phyloP scores from a whole-genome alignment of 495 filamentous ascomycete genomes.

The Patellaria atrata region DNA sequence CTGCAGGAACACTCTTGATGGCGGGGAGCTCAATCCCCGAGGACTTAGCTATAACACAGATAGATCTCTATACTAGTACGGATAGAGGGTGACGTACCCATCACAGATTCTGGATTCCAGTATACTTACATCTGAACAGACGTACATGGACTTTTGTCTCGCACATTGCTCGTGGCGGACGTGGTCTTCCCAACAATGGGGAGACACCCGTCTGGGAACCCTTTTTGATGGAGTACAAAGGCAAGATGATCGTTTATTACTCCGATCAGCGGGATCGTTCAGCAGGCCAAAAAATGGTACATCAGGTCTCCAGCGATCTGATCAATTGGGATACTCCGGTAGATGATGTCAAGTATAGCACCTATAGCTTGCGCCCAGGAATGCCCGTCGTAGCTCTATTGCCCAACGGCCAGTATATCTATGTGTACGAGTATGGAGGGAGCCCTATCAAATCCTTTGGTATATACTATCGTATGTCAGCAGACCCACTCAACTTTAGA shows the following conservation, averaged over 20 bases:
- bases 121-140: conserved; percentile 2
- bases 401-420: conserved; percentile 46
- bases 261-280: conserved; percentile 51
- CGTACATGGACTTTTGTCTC: conserved; percentile 51
- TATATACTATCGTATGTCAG: conserved; percentile 41
- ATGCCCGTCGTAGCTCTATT: conserved; percentile 49
- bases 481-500: conserved; percentile 39
- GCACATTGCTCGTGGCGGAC: conserved; percentile 49
- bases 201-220: conserved; percentile 59
- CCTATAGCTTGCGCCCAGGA: conserved; percentile 49
- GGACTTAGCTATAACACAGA: conserved; percentile 45
- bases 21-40: conserved; percentile 50
- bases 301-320: conserved; percentile 44
- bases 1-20: conserved; percentile 44
- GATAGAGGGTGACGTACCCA: conserved; percentile 33
- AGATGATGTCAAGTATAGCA: conserved; percentile 44
- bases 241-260: conserved; percentile 49
- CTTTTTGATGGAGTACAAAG: conserved; percentile 40
- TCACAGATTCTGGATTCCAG: not conserved
- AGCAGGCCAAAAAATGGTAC: conserved; percentile 48
- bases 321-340: conserved; percentile 42
- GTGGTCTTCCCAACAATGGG: conserved; percentile 45
- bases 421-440: conserved; percentile 49
- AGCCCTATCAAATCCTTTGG: conserved; percentile 36
- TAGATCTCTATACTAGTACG: conserved; percentile 50